Evolutionary conservation across 2,329 filamentous ascomycete genomes (phyloP).

Genomic region (Bipolaris victoriae): DNA sequence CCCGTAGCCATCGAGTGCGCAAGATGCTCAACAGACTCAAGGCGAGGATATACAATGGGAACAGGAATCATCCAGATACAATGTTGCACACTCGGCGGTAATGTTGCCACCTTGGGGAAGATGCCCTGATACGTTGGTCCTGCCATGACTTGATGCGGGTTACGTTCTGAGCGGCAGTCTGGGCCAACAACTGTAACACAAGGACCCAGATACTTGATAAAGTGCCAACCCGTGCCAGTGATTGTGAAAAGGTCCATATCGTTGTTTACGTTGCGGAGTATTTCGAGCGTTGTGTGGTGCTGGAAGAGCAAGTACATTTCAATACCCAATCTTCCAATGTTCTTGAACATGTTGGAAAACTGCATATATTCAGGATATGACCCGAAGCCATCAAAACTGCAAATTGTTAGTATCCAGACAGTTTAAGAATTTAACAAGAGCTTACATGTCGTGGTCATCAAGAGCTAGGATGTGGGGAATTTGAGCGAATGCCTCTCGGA

Average conservation of each 20-base stretch:
- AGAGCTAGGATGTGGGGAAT: slow-evolving; percentile 93
- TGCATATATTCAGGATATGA: slow-evolving; percentile 99
- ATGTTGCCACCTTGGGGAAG: slow-evolving; percentile 90
- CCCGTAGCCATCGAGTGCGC: slow-evolving; percentile 91
- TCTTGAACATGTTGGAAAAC: slow-evolving; percentile 95
- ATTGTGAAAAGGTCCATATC: slow-evolving; percentile 95
- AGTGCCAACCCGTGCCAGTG: slow-evolving; percentile 97
- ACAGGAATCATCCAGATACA: slow-evolving; percentile 96
- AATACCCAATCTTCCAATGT: slow-evolving; percentile 91
- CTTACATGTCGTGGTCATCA: slow-evolving; percentile 98
- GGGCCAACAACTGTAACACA: slow-evolving; percentile 87
- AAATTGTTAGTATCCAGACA: slow-evolving; percentile 12
- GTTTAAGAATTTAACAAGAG: slow-evolving; percentile 28
- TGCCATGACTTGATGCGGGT: slow-evolving; percentile 88
- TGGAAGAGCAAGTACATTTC: slow-evolving; percentile 99
- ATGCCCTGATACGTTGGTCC: slow-evolving; percentile 96
- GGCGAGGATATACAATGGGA: slow-evolving; percentile 84
- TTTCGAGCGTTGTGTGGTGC: slow-evolving; percentile 93
- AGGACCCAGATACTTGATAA: slow-evolving; percentile 93
- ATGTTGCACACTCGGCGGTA: slow-evolving; percentile 93
- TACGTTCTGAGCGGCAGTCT: slow-evolving; percentile 90
- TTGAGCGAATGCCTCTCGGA: slow-evolving; percentile 95
- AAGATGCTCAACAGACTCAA: slow-evolving; percentile 90
- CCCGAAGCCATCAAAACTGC: slow-evolving; percentile 92
- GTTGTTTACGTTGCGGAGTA: slow-evolving; percentile 84